Conservation (phyloP, 345 rosid genomes). For the Passiflora organensis region DNA sequence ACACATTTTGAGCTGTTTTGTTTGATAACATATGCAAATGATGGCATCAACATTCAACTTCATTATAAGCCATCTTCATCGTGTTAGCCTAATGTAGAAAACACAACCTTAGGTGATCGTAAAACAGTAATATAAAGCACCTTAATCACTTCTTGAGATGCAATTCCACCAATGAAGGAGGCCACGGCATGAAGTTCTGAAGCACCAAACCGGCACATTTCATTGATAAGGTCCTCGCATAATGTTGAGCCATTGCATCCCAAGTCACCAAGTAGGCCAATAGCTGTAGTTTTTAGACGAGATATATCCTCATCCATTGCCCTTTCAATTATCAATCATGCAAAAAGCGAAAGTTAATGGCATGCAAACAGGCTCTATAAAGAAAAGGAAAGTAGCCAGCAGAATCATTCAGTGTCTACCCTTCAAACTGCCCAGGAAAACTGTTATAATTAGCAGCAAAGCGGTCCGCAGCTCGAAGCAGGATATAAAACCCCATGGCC, state of each 20-base stretch:
- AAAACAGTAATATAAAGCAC: slow-evolving; percentile 21
- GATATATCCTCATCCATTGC: slow-evolving; percentile 90
- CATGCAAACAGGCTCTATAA: neutral
- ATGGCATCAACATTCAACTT: no score
- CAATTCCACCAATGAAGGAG: slow-evolving; percentile 87
- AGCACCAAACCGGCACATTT: slow-evolving; percentile 96
- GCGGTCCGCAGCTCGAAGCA: slow-evolving; percentile 83
- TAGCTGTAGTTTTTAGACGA: slow-evolving; percentile 64
- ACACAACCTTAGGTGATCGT: neutral
- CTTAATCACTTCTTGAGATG: slow-evolving; percentile 95
- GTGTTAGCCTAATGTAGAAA: no score
- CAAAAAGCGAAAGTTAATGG: neutral
- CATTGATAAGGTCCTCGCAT: slow-evolving; percentile 84
- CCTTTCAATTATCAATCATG: slow-evolving; percentile 19
- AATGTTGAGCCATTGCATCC: slow-evolving; percentile 79
- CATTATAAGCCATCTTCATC: no score
- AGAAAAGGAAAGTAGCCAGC: neutral
- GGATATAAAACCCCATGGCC: slow-evolving; percentile 75
- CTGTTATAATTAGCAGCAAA: slow-evolving; percentile 82
- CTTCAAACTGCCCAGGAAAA: slow-evolving; percentile 92
- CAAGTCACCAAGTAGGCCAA: slow-evolving; percentile 61
- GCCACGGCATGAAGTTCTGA: slow-evolving; percentile 94
- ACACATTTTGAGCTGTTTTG: no score
- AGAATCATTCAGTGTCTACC: slow-evolving; percentile 39
- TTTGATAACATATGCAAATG: no score